Evolutionary conservation across 1,284 basidiomycete genomes (phyloP).

Genomic region (Microbotryum violaceum): DNA sequence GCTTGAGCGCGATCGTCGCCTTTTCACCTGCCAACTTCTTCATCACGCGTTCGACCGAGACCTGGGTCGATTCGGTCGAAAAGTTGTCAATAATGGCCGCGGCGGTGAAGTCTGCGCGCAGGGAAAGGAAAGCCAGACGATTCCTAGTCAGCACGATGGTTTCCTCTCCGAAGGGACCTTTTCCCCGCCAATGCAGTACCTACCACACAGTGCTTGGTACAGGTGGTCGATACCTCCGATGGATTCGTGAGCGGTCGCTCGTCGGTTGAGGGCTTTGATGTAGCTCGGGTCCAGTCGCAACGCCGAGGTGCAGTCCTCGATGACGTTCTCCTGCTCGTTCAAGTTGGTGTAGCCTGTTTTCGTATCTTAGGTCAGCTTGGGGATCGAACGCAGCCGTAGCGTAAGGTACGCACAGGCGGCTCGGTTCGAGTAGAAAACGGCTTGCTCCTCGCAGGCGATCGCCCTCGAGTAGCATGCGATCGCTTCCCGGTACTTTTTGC

Average conservation of each 20-base stretch:
- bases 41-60: slow-evolving; percentile 82
- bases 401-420: slow-evolving; percentile 67
- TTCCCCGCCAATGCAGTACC: slow-evolving; percentile 24
- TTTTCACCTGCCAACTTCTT: slow-evolving; percentile 71
- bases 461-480: slow-evolving; percentile 84
- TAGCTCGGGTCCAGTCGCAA: slow-evolving; percentile 78
- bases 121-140: not conserved
- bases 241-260: slow-evolving; percentile 76
- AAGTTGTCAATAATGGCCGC: slow-evolving; percentile 91
- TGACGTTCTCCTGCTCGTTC: slow-evolving; percentile 68
- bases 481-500: slow-evolving; percentile 67
- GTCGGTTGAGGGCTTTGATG: slow-evolving; percentile 90
- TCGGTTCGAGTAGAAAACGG: slow-evolving; percentile 95
- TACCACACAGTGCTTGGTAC: slow-evolving; percentile 66
- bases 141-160: not conserved
- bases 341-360: slow-evolving; percentile 79
- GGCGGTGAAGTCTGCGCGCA: slow-evolving; percentile 78
- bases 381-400: not conserved
- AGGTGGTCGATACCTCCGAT: slow-evolving; percentile 57
- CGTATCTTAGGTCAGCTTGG: not conserved
- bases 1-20: slow-evolving; percentile 61
- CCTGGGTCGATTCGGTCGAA: slow-evolving; percentile 67
- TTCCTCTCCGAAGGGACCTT: no score
- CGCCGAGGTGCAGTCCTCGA: slow-evolving; percentile 86
- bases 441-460: slow-evolving; percentile 77